phyloP scores from a whole-genome alignment of 2,329 filamentous ascomycete species.

The Dothidotthia symphoricarpi region DNA sequence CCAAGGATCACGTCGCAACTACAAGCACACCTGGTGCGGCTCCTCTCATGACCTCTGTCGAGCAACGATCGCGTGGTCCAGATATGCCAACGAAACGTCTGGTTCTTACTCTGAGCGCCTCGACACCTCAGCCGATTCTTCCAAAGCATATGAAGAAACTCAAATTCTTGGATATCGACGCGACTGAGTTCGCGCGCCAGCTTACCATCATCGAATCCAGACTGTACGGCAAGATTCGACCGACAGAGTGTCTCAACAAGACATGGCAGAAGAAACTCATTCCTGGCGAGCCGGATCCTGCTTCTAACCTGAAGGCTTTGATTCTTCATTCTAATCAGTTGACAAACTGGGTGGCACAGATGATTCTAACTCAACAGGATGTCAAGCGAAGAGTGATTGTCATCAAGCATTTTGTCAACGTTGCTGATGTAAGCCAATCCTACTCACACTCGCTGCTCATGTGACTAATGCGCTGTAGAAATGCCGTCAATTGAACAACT shows the following conservation, averaged over 20 bases:
- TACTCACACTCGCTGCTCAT: neutral
- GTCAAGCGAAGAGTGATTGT: slow-evolving; percentile 95
- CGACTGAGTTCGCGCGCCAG: slow-evolving; percentile 94
- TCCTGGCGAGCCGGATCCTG: slow-evolving; percentile 78
- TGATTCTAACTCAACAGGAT: slow-evolving; percentile 93
- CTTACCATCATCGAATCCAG: slow-evolving; percentile 95
- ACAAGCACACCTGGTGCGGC: slow-evolving; percentile 88
- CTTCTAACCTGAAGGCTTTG: slow-evolving; percentile 90
- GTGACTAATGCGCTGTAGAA: slow-evolving; percentile 59
- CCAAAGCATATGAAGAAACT: slow-evolving; percentile 99
- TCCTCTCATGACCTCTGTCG: slow-evolving; percentile 80
- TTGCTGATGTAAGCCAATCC: slow-evolving; percentile 73
- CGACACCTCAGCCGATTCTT: slow-evolving; percentile 82
- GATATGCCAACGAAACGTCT: slow-evolving; percentile 83
- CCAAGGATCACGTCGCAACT: slow-evolving; percentile 85
- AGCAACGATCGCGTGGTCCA: slow-evolving; percentile 84
- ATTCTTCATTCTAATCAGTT: slow-evolving; percentile 98
- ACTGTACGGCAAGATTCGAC: slow-evolving; percentile 92
- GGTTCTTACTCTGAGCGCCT: slow-evolving; percentile 79
- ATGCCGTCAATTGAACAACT: slow-evolving; percentile 93
- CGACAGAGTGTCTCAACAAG: slow-evolving; percentile 95
- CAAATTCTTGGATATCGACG: slow-evolving; percentile 96
- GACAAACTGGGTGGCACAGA: slow-evolving; percentile 99
- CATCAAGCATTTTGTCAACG: slow-evolving; percentile 96
- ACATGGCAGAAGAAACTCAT: slow-evolving; percentile 96